Evolutionary conservation across 1,284 basidiomycete genomes (phyloP).

Genomic region (Sanghuangporus baumii): DNA sequence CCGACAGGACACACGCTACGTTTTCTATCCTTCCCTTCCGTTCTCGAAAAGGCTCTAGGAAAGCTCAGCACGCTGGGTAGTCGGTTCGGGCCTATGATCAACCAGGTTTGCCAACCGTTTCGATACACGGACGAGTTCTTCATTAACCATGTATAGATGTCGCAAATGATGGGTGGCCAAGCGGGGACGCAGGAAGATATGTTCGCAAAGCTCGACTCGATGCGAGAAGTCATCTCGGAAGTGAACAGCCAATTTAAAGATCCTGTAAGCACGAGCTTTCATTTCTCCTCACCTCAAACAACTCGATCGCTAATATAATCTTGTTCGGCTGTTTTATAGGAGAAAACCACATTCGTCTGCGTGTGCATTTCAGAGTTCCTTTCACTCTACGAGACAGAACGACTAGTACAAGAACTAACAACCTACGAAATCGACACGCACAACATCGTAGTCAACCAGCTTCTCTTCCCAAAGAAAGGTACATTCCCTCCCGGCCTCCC

Average conservation of each 20-base stretch:
- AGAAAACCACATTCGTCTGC: constrained; percentile 97
- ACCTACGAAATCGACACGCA: constrained; percentile 98
- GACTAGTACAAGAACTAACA: constrained; percentile 94
- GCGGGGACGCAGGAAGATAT: constrained; percentile 89
- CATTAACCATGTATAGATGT: constrained; percentile 55
- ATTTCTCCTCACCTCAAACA: neutral
- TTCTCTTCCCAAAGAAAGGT: constrained; percentile 91
- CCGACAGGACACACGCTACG: constrained; percentile 98
- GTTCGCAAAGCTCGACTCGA: constrained; percentile 96
- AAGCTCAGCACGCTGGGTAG: constrained; percentile 91
- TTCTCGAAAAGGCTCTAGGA: constrained; percentile 94
- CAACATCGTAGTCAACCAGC: constrained; percentile 97
- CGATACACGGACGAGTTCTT: neutral
- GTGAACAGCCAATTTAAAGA: constrained; percentile 99
- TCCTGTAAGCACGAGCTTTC: constrained; percentile 54
- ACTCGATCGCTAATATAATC: neutral
- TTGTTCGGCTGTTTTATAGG: constrained; percentile 39
- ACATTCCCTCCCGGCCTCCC: constrained; percentile 26
- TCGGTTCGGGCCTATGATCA: constrained; percentile 95
- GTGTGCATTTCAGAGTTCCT: constrained; percentile 99
- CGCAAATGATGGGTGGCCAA: constrained; percentile 89
- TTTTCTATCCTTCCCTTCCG: constrained; percentile 96
- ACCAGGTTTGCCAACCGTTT: constrained; percentile 51
- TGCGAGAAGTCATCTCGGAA: constrained; percentile 96
- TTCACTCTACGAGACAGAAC: constrained; percentile 97